Evolutionary conservation across 169 alveolate species (phyloP).

Genomic region (Plasmodium yoelii): DNA sequence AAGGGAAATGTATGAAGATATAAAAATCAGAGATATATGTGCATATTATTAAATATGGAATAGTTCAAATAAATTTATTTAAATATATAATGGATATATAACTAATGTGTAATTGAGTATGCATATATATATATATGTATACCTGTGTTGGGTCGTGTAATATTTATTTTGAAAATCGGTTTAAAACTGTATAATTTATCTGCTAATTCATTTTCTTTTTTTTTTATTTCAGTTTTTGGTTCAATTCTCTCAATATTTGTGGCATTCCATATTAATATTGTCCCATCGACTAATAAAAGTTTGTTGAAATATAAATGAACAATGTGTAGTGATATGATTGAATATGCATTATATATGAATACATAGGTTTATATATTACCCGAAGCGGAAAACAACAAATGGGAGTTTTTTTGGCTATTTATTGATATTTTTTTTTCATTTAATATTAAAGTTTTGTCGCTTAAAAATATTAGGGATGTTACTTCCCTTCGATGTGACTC

Average conservation of each 20-base stretch:
- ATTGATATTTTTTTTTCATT: slow-evolving; percentile 59
- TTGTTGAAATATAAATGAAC: neutral
- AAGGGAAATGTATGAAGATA: neutral
- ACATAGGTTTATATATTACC: slow-evolving; percentile 24
- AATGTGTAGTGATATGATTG: neutral
- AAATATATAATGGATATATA: neutral
- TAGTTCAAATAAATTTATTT: too few relatives aligned
- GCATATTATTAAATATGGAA: too few relatives aligned
- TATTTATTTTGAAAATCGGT: slow-evolving; percentile 63
- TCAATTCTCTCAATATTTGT: slow-evolving; percentile 58
- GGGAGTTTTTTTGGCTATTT: slow-evolving; percentile 45
- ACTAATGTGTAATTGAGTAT: neutral
- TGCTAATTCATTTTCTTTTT: slow-evolving; percentile 47
- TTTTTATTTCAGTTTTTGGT: slow-evolving; percentile 36
- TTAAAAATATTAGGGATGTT: slow-evolving; percentile 54
- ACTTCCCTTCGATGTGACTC: slow-evolving; percentile 74
- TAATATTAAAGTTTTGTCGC: slow-evolving; percentile 48
- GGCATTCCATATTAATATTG: slow-evolving; percentile 69
- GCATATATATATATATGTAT: neutral
- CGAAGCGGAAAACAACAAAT: slow-evolving; percentile 46
- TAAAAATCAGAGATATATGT: too few relatives aligned
- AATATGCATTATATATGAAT: neutral
- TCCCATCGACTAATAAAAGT: slow-evolving; percentile 45
- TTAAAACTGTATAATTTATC: slow-evolving; percentile 67
- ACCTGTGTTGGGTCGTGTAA: slow-evolving; percentile 73